phyloP scores from a whole-genome alignment of 176 grass and related monocot species.

The Rhynchospora tenuis region DNA sequence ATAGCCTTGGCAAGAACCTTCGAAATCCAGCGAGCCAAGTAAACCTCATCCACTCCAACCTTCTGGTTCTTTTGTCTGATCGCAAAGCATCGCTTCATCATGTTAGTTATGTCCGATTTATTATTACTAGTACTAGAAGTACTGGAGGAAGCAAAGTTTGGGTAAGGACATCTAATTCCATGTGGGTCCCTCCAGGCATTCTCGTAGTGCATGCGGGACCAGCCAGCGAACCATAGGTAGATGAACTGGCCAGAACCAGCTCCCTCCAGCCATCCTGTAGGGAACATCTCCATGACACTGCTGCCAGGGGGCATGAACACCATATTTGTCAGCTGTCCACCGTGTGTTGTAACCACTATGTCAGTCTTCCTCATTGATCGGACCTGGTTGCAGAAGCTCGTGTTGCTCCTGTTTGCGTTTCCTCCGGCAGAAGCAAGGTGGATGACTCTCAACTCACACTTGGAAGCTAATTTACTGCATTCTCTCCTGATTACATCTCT shows the following conservation, averaged over 20 bases:
- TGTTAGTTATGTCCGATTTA: too few relatives aligned
- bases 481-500: conserved; percentile 8
- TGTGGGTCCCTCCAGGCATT: not conserved
- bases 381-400: conserved; percentile 8
- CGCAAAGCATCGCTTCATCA: not conserved
- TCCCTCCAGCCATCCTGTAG: not conserved
- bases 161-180: not conserved
- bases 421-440: not conserved
- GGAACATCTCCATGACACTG: conserved; percentile 16
- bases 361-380: not conserved
- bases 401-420: not conserved
- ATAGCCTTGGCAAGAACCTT: not conserved
- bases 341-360: not conserved
- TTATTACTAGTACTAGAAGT: not conserved
- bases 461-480: not conserved
- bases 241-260: not conserved
- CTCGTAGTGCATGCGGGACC: not conserved
- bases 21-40: not conserved
- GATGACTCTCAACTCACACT: not conserved
- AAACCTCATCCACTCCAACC: not conserved
- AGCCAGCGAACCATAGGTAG: not conserved
- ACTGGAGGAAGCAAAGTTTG: too few relatives aligned
- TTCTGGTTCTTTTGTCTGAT: not conserved
- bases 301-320: not conserved
- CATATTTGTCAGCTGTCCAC: conserved; percentile 14